These are phyloP conservation scores for Knoxia roxburghii DNA, from an alignment of 257 asterid species.

Conservation along the genomic window DNA sequence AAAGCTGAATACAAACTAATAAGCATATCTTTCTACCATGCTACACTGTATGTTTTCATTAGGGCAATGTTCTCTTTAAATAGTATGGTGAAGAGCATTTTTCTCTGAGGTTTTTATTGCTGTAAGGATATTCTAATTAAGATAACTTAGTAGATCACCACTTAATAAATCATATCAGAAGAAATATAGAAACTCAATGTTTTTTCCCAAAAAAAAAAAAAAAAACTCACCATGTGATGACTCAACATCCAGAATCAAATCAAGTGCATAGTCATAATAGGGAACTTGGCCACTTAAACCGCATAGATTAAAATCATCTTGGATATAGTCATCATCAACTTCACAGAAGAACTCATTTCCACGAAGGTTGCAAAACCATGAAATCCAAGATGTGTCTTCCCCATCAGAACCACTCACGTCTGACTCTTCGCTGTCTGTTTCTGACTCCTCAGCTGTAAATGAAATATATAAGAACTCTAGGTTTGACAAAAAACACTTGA, in stretches of 20 bases:
- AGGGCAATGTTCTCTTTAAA: not conserved
- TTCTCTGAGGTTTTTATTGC: not conserved
- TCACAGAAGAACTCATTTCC: conserved; percentile 58
- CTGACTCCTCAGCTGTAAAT: conserved; percentile 42
- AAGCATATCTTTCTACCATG: not conserved
- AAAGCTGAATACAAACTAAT: not conserved
- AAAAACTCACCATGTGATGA: conserved; percentile 45
- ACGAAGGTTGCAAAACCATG: conserved; percentile 56
- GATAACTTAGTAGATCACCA: not conserved
- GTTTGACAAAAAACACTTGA: not conserved
- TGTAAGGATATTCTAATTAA: not conserved
- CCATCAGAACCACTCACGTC: conserved; percentile 55
- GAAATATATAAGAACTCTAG: not conserved
- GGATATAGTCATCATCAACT: conserved; percentile 56
- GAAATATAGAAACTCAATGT: not conserved
- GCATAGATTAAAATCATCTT: conserved; percentile 55
- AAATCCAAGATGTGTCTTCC: conserved; percentile 54
- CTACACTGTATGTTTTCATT: not conserved
- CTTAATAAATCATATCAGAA: not conserved
- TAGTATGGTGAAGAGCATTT: not conserved
- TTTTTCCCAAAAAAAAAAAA: not conserved
- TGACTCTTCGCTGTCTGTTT: conserved; percentile 55
- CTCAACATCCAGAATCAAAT: conserved; percentile 52
- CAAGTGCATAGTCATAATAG: conserved; percentile 53
- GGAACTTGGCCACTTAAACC: conserved; percentile 54